phyloP scores from a whole-genome alignment of 306 rosid genomes.

The Clitoria ternatea region DNA sequence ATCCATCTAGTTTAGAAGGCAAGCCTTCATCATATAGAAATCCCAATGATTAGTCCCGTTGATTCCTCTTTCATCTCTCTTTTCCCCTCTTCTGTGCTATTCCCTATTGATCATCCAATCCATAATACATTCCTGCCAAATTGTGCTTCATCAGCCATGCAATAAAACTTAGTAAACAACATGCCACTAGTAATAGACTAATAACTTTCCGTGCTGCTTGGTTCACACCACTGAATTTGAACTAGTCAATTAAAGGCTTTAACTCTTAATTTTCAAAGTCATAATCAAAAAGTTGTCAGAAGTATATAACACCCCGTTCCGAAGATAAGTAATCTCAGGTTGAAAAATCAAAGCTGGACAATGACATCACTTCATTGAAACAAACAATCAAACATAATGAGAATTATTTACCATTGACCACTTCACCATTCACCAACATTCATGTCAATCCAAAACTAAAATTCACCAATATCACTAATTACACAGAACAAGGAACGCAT shows the following conservation, averaged over 20 bases:
- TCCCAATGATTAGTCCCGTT: conserved; percentile 81
- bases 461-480: background rate
- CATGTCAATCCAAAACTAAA: conserved; percentile 22
- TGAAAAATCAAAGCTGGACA: conserved; percentile 26
- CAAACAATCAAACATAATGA: conserved; percentile 11
- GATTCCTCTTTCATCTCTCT: conserved; percentile 83
- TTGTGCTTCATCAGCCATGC: conserved; percentile 3
- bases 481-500: background rate
- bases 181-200: background rate
- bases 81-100: conserved; percentile 21
- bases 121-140: conserved; percentile 48
- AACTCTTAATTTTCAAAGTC: conserved; percentile 30
- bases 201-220: background rate
- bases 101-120: conserved; percentile 46
- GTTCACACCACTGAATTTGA: conserved; percentile 20
- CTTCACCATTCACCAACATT: background rate
- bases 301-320: background rate
- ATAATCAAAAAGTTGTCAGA: conserved; percentile 27
- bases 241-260: conserved; percentile 34
- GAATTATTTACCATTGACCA: conserved; percentile 12
- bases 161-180: background rate
- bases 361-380: conserved; percentile 16
- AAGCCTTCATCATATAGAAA: conserved; percentile 88
- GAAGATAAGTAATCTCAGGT: background rate
- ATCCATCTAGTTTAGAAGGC: too few species aligned